These are phyloP conservation scores for Cutaneotrichosporon cyanovorans DNA, from an alignment of 1,284 basidiomycete genomes.

Conservation along the genomic window DNA sequence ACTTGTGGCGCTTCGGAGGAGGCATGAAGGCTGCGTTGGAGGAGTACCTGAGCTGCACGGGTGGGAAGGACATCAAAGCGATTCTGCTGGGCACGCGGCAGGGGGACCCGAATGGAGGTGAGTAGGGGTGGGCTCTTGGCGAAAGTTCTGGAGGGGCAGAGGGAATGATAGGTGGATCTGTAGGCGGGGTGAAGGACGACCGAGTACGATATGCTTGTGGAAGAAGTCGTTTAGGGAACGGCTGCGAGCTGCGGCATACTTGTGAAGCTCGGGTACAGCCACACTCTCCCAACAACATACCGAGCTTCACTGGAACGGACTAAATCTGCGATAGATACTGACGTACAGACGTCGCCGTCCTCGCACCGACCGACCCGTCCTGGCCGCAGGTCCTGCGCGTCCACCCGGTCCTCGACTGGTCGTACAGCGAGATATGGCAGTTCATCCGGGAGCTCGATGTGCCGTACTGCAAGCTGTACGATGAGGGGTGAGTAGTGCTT, in stretches of 20 bases:
- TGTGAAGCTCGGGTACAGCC: too few relatives aligned
- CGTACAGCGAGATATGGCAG: constrained; percentile 79
- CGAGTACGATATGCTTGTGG: too few relatives aligned
- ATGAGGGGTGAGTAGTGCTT: constrained; percentile 62
- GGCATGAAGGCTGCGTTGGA: constrained; percentile 76
- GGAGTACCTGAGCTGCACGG: constrained; percentile 56
- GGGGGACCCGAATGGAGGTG: constrained; percentile 87
- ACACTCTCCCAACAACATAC: too few relatives aligned
- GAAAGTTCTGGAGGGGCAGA: too few relatives aligned
- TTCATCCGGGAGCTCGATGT: constrained; percentile 71
- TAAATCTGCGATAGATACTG: neutral
- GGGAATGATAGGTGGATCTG: too few relatives aligned
- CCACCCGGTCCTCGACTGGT: constrained; percentile 95
- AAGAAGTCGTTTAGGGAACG: too few relatives aligned
- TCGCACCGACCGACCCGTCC: constrained; percentile 70
- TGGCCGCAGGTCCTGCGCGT: constrained; percentile 89
- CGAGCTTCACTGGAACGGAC: too few relatives aligned
- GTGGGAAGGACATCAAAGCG: constrained; percentile 53
- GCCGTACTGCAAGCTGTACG: constrained; percentile 82
- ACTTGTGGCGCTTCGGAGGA: constrained; percentile 67
- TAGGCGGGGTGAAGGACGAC: too few relatives aligned
- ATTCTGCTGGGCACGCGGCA: constrained; percentile 83
- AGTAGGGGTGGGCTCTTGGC: constrained; percentile 39
- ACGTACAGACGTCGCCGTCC: constrained; percentile 54
- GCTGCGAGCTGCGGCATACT: too few relatives aligned